A percentile compares a stretch with the other conserved stretches of the same genome.
Conservation (phyloP, 192 early-diverging fungal species). For the Phlyctochytrium arcticum region DNA sequence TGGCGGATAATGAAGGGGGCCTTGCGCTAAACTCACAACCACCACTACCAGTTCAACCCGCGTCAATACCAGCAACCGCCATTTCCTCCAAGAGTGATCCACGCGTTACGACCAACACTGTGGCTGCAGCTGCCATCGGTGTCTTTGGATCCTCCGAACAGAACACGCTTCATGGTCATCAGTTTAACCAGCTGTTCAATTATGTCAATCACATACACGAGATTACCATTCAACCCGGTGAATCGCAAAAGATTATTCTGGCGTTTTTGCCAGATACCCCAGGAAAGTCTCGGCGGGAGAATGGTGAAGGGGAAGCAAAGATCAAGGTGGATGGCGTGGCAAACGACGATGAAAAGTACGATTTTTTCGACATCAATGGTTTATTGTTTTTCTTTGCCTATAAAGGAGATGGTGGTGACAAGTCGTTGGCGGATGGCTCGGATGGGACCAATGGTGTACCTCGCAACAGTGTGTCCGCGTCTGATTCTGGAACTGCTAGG, state of each 20-base stretch:
- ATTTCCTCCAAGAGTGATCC: slow-evolving; percentile 3
- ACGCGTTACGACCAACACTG: slow-evolving; percentile 57
- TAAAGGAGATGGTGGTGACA: slow-evolving; percentile 26
- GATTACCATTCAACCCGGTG: slow-evolving; percentile 58
- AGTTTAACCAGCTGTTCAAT: slow-evolving; percentile 94
- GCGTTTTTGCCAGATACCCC: slow-evolving; percentile 67
- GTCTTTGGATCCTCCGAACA: slow-evolving; percentile 31
- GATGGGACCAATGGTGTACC: too few species aligned
- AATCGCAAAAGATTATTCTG: slow-evolving; percentile 72
- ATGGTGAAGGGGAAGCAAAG: not conserved
- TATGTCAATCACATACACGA: slow-evolving; percentile 77
- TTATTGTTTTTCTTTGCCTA: slow-evolving; percentile 80
- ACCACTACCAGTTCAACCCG: slow-evolving; percentile 13
- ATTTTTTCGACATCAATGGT: slow-evolving; percentile 76
- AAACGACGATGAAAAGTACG: slow-evolving; percentile 57
- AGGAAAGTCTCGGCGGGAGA: slow-evolving; percentile 13
- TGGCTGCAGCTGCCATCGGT: slow-evolving; percentile 51
- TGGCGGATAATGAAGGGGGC: not conserved
- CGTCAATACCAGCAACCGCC: slow-evolving; percentile 4
- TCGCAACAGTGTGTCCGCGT: too few species aligned
- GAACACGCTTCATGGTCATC: slow-evolving; percentile 30
- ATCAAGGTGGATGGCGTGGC: slow-evolving; percentile 12
- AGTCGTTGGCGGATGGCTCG: too few species aligned
- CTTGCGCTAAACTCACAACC: not conserved
- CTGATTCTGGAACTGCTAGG: too few species aligned